A percentile compares a stretch with the other conserved stretches of the same genome.
These are phyloP conservation scores for Diaporthe eres DNA, from an alignment of 2,329 filamentous ascomycete genomes.

Conservation along the genomic window DNA sequence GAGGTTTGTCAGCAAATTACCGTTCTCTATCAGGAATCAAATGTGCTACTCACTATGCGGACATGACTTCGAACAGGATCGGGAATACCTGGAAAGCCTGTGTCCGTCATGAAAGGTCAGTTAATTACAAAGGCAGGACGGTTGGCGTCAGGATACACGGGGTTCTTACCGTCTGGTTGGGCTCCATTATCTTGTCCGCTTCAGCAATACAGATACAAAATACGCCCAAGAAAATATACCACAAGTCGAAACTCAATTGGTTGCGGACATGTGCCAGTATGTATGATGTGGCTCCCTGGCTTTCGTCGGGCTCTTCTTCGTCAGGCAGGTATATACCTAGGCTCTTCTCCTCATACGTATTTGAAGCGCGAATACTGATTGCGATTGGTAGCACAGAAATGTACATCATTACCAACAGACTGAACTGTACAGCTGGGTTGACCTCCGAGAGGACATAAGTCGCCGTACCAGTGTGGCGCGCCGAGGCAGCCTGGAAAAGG, in stretches of 20 bases:
- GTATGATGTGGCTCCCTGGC: slow-evolving; percentile 47
- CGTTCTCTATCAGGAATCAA: too few relatives aligned
- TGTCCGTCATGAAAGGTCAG: not conserved
- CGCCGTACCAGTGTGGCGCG: slow-evolving; percentile 62
- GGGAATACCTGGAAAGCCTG: slow-evolving; percentile 19
- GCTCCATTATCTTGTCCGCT: slow-evolving; percentile 37
- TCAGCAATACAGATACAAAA: slow-evolving; percentile 53
- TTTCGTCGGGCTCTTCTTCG: slow-evolving; percentile 46
- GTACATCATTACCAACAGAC: slow-evolving; percentile 76
- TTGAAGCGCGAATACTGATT: slow-evolving; percentile 72
- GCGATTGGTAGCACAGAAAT: slow-evolving; percentile 73
- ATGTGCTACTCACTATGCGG: slow-evolving; percentile 4
- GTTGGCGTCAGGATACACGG: not conserved
- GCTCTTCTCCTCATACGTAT: slow-evolving; percentile 73
- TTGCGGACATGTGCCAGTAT: slow-evolving; percentile 52
- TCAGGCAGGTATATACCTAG: slow-evolving; percentile 64
- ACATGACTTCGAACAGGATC: slow-evolving; percentile 23
- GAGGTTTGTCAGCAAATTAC: not conserved
- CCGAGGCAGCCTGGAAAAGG: slow-evolving; percentile 69
- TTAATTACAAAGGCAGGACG: not conserved
- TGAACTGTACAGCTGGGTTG: slow-evolving; percentile 69
- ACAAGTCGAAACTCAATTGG: slow-evolving; percentile 57
- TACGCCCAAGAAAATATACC: slow-evolving; percentile 55
- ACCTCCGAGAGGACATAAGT: slow-evolving; percentile 64
- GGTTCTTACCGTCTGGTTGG: slow-evolving; percentile 10